Evolutionary conservation across 495 filamentous ascomycete species (phyloP).

Genomic region (Bacidia rubella): DNA sequence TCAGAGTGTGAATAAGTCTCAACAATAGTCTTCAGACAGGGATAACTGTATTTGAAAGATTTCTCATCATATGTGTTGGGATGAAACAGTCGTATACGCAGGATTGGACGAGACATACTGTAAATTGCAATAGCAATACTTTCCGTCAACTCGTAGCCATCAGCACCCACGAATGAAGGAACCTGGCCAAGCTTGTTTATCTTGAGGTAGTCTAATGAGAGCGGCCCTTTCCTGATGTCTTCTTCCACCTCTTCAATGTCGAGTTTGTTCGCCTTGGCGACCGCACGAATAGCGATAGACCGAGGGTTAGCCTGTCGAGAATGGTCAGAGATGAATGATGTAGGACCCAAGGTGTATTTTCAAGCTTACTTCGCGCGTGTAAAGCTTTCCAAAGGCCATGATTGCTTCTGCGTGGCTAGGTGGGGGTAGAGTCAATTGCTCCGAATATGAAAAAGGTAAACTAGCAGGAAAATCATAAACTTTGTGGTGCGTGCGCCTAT

Average conservation of each 20-base stretch:
- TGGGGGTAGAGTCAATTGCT: neutral
- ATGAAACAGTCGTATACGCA: neutral
- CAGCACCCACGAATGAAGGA: slow-evolving; percentile 81
- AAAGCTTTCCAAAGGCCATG: slow-evolving; percentile 96
- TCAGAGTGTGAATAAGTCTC: slow-evolving; percentile 57
- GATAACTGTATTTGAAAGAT: slow-evolving; percentile 81
- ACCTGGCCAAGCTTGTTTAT: slow-evolving; percentile 79
- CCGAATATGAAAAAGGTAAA: too few species aligned
- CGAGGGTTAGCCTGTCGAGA: slow-evolving; percentile 65
- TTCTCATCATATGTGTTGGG: slow-evolving; percentile 56
- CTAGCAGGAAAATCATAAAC: too few species aligned
- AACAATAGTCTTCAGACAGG: slow-evolving; percentile 93
- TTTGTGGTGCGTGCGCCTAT: too few species aligned
- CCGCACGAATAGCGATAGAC: slow-evolving; percentile 72
- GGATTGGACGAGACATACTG: slow-evolving; percentile 46
- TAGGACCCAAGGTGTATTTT: slow-evolving; percentile 7
- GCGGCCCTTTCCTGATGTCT: slow-evolving; percentile 40
- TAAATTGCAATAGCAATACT: slow-evolving; percentile 93
- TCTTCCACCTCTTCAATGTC: slow-evolving; percentile 73
- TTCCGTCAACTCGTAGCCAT: slow-evolving; percentile 85
- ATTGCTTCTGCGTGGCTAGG: slow-evolving; percentile 23
- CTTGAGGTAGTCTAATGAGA: slow-evolving; percentile 63
- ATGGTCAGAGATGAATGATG: slow-evolving; percentile 6
- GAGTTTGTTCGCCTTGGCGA: slow-evolving; percentile 90
- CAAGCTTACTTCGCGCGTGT: slow-evolving; percentile 61